These are phyloP conservation scores for Rhodotorula sp. DNA, from an alignment of 1,284 basidiomycete species.

Conservation along the genomic window DNA sequence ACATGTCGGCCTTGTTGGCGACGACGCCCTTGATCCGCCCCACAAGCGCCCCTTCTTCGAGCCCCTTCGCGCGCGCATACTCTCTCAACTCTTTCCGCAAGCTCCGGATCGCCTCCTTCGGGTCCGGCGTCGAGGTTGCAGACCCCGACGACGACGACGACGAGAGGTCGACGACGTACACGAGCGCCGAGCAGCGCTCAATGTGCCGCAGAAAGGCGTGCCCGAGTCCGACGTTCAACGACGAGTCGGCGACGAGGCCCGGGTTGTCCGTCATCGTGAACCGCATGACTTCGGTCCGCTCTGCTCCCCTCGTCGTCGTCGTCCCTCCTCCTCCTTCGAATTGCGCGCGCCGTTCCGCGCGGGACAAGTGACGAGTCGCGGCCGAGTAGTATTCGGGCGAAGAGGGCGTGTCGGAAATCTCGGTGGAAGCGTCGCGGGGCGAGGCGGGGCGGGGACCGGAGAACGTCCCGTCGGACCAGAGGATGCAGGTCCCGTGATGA, in stretches of 20 bases:
- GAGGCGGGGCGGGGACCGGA: conserved; percentile 37
- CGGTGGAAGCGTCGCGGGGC: conserved; percentile 54
- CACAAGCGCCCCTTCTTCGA: conserved; percentile 28
- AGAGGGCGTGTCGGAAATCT: conserved; percentile 57
- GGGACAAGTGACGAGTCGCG: conserved; percentile 13
- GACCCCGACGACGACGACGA: conserved; percentile 42
- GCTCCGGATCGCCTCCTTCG: conserved; percentile 71
- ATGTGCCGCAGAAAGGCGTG: conserved; percentile 92
- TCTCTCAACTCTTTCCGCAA: conserved; percentile 74
- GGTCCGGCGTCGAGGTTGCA: conserved; percentile 51
- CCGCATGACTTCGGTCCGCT: conserved; percentile 63
- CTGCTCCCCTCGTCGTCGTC: not conserved
- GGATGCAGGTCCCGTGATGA: conserved; percentile 81
- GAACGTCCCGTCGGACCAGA: conserved; percentile 76
- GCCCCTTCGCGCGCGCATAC: conserved; percentile 61
- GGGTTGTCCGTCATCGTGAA: conserved; percentile 98
- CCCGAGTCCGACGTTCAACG: conserved; percentile 86
- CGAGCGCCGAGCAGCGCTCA: conserved; percentile 84
- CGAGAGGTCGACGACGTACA: conserved; percentile 86
- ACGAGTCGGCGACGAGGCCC: conserved; percentile 80
- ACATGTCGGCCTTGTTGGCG: conserved; percentile 90
- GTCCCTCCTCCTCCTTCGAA: not conserved
- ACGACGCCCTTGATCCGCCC: conserved; percentile 59
- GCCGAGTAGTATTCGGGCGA: conserved; percentile 29
- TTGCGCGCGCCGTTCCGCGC: conserved; percentile 26